These are phyloP conservation scores for Paecilomyces fulvus DNA, from an alignment of 2,329 filamentous ascomycete species.

Conservation along the genomic window DNA sequence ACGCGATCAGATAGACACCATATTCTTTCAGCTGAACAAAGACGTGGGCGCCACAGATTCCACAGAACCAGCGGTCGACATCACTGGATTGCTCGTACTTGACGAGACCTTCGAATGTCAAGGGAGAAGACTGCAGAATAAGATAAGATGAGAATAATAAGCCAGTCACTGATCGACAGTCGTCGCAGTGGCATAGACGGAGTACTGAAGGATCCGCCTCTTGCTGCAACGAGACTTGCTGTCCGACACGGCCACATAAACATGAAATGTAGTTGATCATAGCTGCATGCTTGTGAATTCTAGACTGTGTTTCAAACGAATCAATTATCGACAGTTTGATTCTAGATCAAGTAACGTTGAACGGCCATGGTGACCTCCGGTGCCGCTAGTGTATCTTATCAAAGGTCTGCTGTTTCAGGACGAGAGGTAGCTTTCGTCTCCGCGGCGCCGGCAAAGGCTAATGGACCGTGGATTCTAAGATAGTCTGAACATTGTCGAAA, in stretches of 20 bases:
- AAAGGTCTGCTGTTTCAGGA: background rate
- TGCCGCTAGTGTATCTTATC: background rate
- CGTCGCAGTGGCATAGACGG: conserved; percentile 46
- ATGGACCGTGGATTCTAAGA: background rate
- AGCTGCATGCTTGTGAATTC: background rate
- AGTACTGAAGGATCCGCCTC: conserved; percentile 12
- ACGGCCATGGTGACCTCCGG: background rate
- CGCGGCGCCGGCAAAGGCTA: background rate
- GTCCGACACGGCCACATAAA: conserved; percentile 18
- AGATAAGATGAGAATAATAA: conserved; percentile 39
- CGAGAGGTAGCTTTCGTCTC: background rate
- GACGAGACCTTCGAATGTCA: conserved; percentile 27
- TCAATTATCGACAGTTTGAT: background rate
- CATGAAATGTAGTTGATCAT: conserved; percentile 14
- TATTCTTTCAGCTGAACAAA: conserved; percentile 18
- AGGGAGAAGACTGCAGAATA: conserved; percentile 27
- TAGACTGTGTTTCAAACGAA: background rate
- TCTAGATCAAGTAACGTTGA: background rate
- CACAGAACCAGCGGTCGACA: conserved; percentile 42
- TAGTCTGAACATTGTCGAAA: background rate
- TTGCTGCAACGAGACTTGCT: conserved; percentile 16
- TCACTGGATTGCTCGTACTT: conserved; percentile 37
- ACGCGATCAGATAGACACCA: conserved; percentile 24
- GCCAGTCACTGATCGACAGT: conserved; percentile 43
- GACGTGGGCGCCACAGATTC: conserved; percentile 42